phyloP scores from a whole-genome alignment of 176 grass and related monocot genomes.

The Tillandsia fasciculata region DNA sequence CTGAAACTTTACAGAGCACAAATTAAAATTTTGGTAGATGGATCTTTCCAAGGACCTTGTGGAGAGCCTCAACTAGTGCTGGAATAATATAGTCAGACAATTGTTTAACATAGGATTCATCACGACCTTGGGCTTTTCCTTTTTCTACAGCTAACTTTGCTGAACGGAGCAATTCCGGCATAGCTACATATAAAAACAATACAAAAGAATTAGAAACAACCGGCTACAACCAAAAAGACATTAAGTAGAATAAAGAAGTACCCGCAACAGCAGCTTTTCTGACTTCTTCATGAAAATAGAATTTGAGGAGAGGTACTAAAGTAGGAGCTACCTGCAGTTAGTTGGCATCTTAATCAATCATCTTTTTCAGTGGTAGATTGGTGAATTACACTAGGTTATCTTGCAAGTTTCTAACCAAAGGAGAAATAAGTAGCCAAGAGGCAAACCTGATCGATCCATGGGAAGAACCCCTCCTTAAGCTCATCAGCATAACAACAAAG shows the following conservation, averaged over 20 bases:
- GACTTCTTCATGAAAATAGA: slow-evolving; percentile 99
- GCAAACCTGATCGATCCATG: slow-evolving; percentile 97
- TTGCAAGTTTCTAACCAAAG: background rate
- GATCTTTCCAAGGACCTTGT: slow-evolving; percentile 48
- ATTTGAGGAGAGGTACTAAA: slow-evolving; percentile 91
- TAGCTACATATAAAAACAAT: slow-evolving; percentile 47
- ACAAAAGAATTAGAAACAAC: background rate
- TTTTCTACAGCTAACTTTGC: slow-evolving; percentile 96
- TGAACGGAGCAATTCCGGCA: slow-evolving; percentile 88
- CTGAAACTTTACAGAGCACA: background rate
- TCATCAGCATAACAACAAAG: slow-evolving; percentile 99
- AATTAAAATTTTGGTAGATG: no score
- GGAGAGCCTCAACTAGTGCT: slow-evolving; percentile 90
- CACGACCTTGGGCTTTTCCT: slow-evolving; percentile 70
- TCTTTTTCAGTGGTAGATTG: background rate
- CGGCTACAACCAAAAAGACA: background rate
- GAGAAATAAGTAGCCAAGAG: background rate
- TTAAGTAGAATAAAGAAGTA: slow-evolving; percentile 22
- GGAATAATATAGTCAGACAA: slow-evolving; percentile 96
- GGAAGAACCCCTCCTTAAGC: slow-evolving; percentile 96
- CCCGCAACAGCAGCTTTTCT: slow-evolving; percentile 96
- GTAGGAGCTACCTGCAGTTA: slow-evolving; percentile 80
- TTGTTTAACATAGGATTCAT: slow-evolving; percentile 89
- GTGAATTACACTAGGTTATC: background rate
- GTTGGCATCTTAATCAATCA: slow-evolving; percentile 15